A percentile compares a stretch with the other conserved stretches of the same genome.
phyloP scores from a whole-genome alignment of 495 filamentous ascomycete species.

The Penicillium ucsense region DNA sequence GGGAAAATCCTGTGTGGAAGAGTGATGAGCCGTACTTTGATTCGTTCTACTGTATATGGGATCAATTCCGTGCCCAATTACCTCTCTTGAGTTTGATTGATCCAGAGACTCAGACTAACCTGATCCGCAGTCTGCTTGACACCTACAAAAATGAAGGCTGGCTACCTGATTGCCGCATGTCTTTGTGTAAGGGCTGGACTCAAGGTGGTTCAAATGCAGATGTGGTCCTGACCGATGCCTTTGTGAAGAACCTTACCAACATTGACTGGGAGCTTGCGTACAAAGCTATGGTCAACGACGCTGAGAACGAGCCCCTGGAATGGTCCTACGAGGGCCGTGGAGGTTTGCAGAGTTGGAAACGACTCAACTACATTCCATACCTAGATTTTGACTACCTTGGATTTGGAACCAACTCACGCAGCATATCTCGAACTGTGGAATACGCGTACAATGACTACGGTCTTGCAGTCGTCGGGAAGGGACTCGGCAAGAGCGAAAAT shows the following conservation, averaged over 20 bases:
- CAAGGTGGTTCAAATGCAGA: conserved; percentile 76
- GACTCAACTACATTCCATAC: conserved; percentile 56
- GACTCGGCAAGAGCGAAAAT: conserved; percentile 41
- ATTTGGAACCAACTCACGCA: conserved; percentile 60
- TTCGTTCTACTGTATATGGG: conserved; percentile 70
- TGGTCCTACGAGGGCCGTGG: conserved; percentile 65
- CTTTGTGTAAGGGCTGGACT: conserved; percentile 59
- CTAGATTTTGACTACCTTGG: conserved; percentile 62
- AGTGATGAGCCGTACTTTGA: conserved; percentile 70
- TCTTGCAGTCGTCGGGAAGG: conserved; percentile 50
- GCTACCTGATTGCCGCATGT: conserved; percentile 61
- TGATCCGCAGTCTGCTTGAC: conserved; percentile 62
- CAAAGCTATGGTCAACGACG: conserved; percentile 63
- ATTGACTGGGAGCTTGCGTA: conserved; percentile 65
- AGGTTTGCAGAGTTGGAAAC: conserved; percentile 60
- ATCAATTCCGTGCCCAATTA: conserved; percentile 60
- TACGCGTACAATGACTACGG: conserved; percentile 72
- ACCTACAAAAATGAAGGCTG: conserved; percentile 63
- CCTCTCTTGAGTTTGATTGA: conserved; percentile 63
- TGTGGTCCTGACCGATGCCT: conserved; percentile 58
- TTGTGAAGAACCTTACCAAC: conserved; percentile 53
- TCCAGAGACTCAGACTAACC: conserved; percentile 49
- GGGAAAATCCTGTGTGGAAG: conserved; percentile 65
- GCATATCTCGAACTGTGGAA: conserved; percentile 62
- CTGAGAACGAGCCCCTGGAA: conserved; percentile 63